Percentiles rank a stretch among this genome's conserved stretches.
These are phyloP conservation scores for Orbilia ellipsospora DNA, from an alignment of 2,329 filamentous ascomycete species.

Conservation along the genomic window DNA sequence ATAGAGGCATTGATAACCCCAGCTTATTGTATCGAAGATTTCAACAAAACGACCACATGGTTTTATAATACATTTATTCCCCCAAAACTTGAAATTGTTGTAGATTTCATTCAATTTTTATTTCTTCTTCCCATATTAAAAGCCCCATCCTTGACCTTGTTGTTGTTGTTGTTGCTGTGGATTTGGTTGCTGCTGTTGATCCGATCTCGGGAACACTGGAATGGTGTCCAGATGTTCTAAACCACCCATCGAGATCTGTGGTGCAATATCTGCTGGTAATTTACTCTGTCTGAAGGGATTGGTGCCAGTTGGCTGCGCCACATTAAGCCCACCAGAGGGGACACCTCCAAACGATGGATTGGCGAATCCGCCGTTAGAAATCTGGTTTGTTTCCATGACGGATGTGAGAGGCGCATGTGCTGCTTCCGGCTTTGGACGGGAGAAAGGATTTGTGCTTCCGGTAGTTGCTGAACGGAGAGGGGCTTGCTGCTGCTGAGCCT, in stretches of 20 bases:
- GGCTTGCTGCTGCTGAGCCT: slow-evolving; percentile 38
- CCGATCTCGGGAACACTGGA: slow-evolving; percentile 85
- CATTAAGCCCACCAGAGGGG: slow-evolving; percentile 54
- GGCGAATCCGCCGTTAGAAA: slow-evolving; percentile 59
- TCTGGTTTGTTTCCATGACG: slow-evolving; percentile 44
- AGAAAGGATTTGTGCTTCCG: slow-evolving; percentile 57
- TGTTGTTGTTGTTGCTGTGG: slow-evolving; percentile 67
- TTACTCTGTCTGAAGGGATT: slow-evolving; percentile 95
- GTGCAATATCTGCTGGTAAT: slow-evolving; percentile 85
- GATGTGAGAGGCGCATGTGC: slow-evolving; percentile 32
- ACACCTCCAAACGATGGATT: slow-evolving; percentile 56
- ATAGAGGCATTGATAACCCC: slow-evolving; percentile 10
- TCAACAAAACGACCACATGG: slow-evolving; percentile 22
- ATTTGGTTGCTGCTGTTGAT: slow-evolving; percentile 60
- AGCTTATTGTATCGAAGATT: slow-evolving; percentile 24
- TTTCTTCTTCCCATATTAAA: neutral
- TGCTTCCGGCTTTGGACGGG: slow-evolving; percentile 31
- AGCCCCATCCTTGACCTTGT: slow-evolving; percentile 39
- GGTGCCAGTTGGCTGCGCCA: slow-evolving; percentile 56
- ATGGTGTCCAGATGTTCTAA: slow-evolving; percentile 82
- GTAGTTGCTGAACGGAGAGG: slow-evolving; percentile 43
- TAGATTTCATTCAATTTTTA: neutral
- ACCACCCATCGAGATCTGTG: slow-evolving; percentile 69
- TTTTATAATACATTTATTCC: slow-evolving; percentile 46
- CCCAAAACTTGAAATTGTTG: neutral